Evolutionary conservation across 1,284 basidiomycete genomes (phyloP), one percentile per base, ranked within the genome.

Genomic region (Rhodotorula mucilaginosa): DNA sequence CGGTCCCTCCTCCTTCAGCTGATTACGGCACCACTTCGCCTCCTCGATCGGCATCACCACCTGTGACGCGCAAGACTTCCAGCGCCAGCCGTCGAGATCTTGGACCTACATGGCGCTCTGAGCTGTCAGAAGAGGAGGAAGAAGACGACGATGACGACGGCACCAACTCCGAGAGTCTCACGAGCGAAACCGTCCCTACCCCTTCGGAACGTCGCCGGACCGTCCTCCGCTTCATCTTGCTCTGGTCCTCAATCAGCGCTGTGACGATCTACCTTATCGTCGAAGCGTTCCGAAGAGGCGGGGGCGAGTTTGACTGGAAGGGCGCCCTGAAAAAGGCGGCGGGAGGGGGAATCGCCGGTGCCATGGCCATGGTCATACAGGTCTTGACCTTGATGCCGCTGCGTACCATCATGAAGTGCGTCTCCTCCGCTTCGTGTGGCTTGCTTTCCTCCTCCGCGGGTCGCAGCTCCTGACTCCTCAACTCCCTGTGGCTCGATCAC

Each of bases 381-480:
- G 93, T 96, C 18, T 34, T 47, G n/a, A n/a, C 61, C 7, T 70
- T 63, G 26, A 63, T 72, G 62, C 51, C 58, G 19, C 23, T 70
- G 7, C 86, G 92, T 34, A 96, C 92, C 2, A 85, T 93, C 68
- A 94, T 95, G 92, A 95, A 95, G 83, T 93, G 91, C 79, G 61
- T 56, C 10, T n/a, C 31, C 23, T 31, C 23, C 39, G n/a, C 5
- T 12, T 21, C 5, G 16, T 34, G 34, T 34, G 34, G 34, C 34
- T 34, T 34, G 34, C 34, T 34, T 34, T 34, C 34, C 34, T 34
- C 34, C 34, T 34, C 3, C 54, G 12, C 7, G 29, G 19, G 6
- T 23, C 39, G 4, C n/a, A 31, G 3, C 3, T 29, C 2, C 31
- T 39, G 18, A 29, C 29, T 48, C 47, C 16, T 23, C 16, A 29